Evolutionary conservation across 805 yeast genomes (phyloP), one percentile per base, ranked within the genome.

Genomic region (Candida sanyiensis): DNA sequence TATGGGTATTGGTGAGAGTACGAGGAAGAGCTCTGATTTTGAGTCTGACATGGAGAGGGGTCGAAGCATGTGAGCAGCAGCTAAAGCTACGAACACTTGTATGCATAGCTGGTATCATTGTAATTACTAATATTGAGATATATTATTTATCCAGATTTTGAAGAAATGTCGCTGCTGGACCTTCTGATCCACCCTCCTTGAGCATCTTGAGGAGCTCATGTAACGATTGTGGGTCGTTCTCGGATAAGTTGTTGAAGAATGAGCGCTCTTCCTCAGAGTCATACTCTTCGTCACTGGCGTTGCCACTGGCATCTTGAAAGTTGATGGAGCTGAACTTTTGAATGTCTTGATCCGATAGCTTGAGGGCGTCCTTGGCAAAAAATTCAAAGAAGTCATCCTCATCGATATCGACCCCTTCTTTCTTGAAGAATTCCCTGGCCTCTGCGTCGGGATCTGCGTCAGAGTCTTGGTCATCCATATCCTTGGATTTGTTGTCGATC

Each of bases 331-430:
- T 56, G 38, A 61, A 59, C 7, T 55, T 46, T 26, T 64, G 72
- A 8, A 78, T 48, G 15, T 75, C 73, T 5, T 66, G 70, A 13
- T 69, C 66, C 0, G 64, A 52, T 43, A 78, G 39, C 17, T 74
- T 65, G 19, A 79, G 48, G 0, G 78, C 84, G 22, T 77, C 72
- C 39, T 68, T 67, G 10, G 75, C 59, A 51, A 77, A 76, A 48
- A 66, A 79, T 51, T 80, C 87, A 48, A 80, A 75, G 51, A 80
- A 80, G 49, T 80, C 86, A 51, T 80, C 86, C 47, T 78, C 84
- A 49, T 75, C 77, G 7, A 79, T 73, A 38, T 64, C 72, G 13
- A 66, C 53, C 9, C 61, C 60, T 36, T 64, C 65, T 1, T 50
- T 31, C n/a, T 51, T 40, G 28, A 67, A 52, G 27, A 58, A 61